Conservation (phyloP, 495 filamentous ascomycete genomes). For the Neurospora sp. region DNA sequence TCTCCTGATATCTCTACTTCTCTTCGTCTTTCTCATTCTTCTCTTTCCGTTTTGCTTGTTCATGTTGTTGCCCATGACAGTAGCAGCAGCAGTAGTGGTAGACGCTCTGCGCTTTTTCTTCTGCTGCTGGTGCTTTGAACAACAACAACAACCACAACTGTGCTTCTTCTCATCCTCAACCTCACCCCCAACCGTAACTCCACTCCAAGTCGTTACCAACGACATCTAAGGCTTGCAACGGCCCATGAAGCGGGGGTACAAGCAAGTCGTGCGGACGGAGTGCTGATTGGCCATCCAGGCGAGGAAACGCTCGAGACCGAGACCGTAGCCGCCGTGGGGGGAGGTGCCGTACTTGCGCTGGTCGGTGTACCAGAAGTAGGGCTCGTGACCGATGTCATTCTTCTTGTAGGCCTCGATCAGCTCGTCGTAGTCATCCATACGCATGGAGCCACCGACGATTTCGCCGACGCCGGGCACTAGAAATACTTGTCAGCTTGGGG, state of each 20-base stretch:
- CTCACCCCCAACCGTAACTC: not conserved
- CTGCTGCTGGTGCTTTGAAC: not conserved
- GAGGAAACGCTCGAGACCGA: constrained; percentile 91
- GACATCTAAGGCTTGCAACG: constrained; percentile 72
- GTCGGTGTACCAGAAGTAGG: constrained; percentile 99
- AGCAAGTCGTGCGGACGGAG: constrained; percentile 77
- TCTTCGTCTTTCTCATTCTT: not conserved
- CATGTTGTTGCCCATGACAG: not conserved
- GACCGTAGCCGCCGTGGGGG: constrained; percentile 90
- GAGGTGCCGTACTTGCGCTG: constrained; percentile 95
- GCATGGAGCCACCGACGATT: constrained; percentile 95
- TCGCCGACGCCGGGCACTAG: constrained; percentile 66
- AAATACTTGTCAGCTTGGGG: not conserved
- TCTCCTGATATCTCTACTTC: not conserved
- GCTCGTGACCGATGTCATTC: constrained; percentile 72
- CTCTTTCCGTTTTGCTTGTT: not conserved
- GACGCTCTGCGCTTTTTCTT: not conserved
- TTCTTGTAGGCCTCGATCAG: constrained; percentile 79
- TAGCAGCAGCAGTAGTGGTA: not conserved
- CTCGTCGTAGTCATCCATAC: constrained; percentile 89
- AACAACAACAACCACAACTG: not conserved
- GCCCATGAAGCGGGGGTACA: constrained; percentile 92
- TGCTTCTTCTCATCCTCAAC: not conserved
- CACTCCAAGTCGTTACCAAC: not conserved
- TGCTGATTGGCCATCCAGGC: constrained; percentile 92